Evolutionary conservation across 495 filamentous ascomycete species (phyloP), one percentile per base, ranked within the genome.

Genomic region (Margaritispora aquatica): DNA sequence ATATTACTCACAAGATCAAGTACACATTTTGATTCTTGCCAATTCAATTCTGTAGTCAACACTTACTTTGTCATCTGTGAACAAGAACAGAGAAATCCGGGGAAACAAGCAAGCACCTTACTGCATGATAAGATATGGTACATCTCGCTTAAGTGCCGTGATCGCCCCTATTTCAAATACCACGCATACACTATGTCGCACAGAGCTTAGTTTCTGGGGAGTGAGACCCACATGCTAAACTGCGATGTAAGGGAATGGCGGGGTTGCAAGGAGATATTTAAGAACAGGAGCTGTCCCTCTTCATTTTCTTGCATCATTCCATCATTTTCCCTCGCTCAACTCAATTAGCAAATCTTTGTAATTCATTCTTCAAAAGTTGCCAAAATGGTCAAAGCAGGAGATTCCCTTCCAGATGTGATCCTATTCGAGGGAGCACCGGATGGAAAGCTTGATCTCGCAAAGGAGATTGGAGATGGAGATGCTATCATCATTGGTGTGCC

Each of bases 401-500:
- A 88, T 66, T 64, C 66, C 51, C 71, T 89, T 27, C 87, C 87
- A 31, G 71, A 77, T 68, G 68, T 87, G 46, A 77, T 81, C 49
- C 80, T 88, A 57, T 73, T 77, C 60, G 87, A 89, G 72, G 72
- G 69, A 66, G 77, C 75, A 9, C 81, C 80, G 13, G 92, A 88
- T 51, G 92, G 88, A 78, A 89, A 89, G 71, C 83, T 96, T 68
- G 92, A 88, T 69, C 79, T 98, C 50, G 24, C 54, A 1, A 83
- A 85, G 66, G 80, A 87, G 64, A 87, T 92, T 72, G 78, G 92
- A 61, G 72, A 73, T 57, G 84, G 82, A 47, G 74, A 85, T 69
- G 90, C 84, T 36, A 71, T 96, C 52, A 87, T 97, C 67, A 81
- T 97, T 59, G 93, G 92, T 53, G 90, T 95, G 36, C 93, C 93